Evolutionary conservation across 129 eudicot genomes (phyloP), one percentile per base, ranked within the genome.

Genomic region (Ambrosia artemisiifolia): DNA sequence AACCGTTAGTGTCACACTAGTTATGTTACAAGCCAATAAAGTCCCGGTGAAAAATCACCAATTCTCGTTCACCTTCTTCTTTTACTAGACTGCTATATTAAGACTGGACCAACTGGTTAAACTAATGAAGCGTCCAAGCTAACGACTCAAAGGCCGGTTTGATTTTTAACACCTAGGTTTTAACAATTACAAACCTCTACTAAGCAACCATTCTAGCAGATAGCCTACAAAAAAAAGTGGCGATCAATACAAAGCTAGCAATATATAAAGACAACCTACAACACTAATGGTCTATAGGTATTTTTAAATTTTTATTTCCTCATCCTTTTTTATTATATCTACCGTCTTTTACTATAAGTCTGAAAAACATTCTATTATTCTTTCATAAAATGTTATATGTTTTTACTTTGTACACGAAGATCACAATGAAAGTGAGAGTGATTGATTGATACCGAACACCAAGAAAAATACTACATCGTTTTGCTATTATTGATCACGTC

Each of bases 371-470:
- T 38, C 6, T n/a, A 30, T 51, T 36, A 20, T 11, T 36, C 0
- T 70, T 9, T 7, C 7, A 7, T 6, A 51, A 34, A 33, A 68
- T 17, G 11, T 69, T 16, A 16, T 2, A 17, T 35, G 18, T 49
- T 70, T 7, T 70, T n/a, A n/a, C n/a, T n/a, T n/a, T n/a, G n/a
- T 11, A 12, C 55, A 56, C 38, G 18, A 55, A 42, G 34, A 11
- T 71, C 56, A 71, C 76, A 71, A 42, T 6, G 33, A 50, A 20
- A 71, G 8, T 46, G 71, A 67, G 13, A n/a, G n/a, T n/a, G n/a
- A n/a, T n/a, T 67, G 71, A 71, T 20, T 64, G 19, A 20, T 71
- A n/a, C n/a, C n/a, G 40, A 19, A 38, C 50, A 38, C 40, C 42
- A 55, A 70, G 56, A 11, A 18, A 65, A 66, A 46, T 16, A 20